These are phyloP conservation scores for Entomortierella beljakovae DNA, from an alignment of 192 early-diverging fungal genomes.

Conservation along the genomic window DNA sequence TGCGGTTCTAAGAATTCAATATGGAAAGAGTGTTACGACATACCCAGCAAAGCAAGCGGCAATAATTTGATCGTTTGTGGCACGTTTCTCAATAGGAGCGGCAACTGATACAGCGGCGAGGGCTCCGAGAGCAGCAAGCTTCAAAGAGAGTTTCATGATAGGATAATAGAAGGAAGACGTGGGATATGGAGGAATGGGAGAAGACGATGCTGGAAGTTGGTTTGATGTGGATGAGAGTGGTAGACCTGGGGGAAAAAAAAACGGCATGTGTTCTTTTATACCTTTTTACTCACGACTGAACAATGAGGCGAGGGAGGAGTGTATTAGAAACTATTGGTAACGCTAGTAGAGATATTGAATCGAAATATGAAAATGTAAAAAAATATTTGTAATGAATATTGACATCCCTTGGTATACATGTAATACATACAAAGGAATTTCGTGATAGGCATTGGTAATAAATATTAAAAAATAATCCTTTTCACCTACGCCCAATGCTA, in stretches of 20 bases:
- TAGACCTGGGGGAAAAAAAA: constrained; percentile 14
- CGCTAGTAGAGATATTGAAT: too few relatives aligned
- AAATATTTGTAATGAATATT: too few relatives aligned
- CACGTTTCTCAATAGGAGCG: constrained; percentile 49
- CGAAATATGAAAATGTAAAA: too few relatives aligned
- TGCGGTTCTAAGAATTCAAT: neutral
- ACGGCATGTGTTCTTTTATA: constrained; percentile 1
- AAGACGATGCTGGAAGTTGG: neutral
- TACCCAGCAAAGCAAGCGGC: constrained; percentile 44
- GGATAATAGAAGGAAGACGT: neutral
- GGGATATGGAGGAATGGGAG: neutral
- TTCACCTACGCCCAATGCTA: too few relatives aligned
- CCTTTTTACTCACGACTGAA: too few relatives aligned
- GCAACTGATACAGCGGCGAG: constrained; percentile 21
- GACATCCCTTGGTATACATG: too few relatives aligned
- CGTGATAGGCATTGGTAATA: too few relatives aligned
- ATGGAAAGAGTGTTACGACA: neutral
- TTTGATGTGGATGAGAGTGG: constrained; percentile 24
- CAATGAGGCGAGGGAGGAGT: too few relatives aligned
- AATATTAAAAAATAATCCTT: too few relatives aligned
- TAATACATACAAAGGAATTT: too few relatives aligned
- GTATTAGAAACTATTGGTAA: too few relatives aligned
- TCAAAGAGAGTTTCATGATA: constrained; percentile 51
- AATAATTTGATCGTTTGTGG: constrained; percentile 27
- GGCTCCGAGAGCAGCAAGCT: constrained; percentile 31